Evolutionary conservation across 257 asterid species (phyloP).

Genomic region (Salvia miltiorrhiza): DNA sequence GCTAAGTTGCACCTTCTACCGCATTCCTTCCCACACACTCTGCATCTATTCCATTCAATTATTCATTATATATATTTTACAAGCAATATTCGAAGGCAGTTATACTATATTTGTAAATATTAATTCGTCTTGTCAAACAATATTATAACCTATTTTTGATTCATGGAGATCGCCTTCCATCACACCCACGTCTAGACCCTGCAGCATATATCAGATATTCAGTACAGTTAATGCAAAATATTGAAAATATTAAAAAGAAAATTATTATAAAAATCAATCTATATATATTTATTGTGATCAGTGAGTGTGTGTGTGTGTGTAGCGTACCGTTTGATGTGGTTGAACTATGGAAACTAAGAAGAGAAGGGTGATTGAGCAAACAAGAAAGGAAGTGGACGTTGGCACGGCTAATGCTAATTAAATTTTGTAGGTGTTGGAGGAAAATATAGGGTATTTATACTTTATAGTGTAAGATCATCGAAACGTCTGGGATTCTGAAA

Average conservation of each 20-base stretch:
- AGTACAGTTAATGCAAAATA: not conserved
- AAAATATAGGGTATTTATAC: not conserved
- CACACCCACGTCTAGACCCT: not conserved
- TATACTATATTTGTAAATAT: too few species aligned
- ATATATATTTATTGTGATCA: too few species aligned
- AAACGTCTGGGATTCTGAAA: conserved; percentile 13
- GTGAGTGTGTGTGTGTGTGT: not conserved
- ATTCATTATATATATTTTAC: too few species aligned
- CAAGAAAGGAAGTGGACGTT: conserved; percentile 22
- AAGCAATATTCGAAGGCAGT: not conserved
- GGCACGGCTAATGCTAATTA: conserved; percentile 12
- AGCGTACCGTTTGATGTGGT: conserved; percentile 30
- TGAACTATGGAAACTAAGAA: conserved; percentile 20
- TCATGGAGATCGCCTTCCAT: conserved; percentile 7
- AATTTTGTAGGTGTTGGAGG: not conserved
- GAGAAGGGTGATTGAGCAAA: conserved; percentile 20
- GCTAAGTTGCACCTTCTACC: conserved; percentile 40
- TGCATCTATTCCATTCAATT: not conserved
- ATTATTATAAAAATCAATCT: not conserved
- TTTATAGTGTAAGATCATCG: conserved; percentile 9
- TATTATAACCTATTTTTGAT: conserved; percentile 7
- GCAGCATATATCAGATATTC: not conserved
- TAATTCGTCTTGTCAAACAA: not conserved
- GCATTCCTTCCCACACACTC: conserved; percentile 54
- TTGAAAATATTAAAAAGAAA: not conserved